Base-by-base conservation (phyloP, 148 eudicot species). In the Camellia granthamiana region DNA sequence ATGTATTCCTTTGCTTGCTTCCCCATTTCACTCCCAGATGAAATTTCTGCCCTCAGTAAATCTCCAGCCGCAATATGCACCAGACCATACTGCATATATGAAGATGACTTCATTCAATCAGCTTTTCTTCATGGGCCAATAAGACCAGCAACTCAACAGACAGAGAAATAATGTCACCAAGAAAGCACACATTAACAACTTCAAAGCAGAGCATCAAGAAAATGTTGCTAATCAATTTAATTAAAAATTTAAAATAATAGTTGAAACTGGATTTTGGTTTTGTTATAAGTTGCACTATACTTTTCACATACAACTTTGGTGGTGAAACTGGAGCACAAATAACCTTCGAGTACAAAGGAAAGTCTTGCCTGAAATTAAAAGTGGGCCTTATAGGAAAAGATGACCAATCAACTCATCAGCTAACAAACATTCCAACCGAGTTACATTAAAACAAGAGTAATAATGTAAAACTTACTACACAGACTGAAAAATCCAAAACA, bases 11-110 rank as follows among this genome's bases (percentile, higher is more conserved):
- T 92, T 49, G 99, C 98, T 43, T 60, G 86, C 85, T 80, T 88
- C 78, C 98, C 99, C 63, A 92, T 94, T 84, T 91, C 97, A 83
- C 94, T 94, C 77, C 94, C 94, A 71, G 91, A 86, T 71, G 98
- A 85, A 82, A 94, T 89, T 85, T 94, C 97, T 44, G 90, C 94
- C 85, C 98, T 88, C 69, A 94, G 85, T 67, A 97, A 89, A 88
- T 94, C 99, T 52, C 99, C 99, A 83, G 98, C 98, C 64, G 98
- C 93, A 86, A 97, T 87, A 86, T 97, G 99, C 84, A 97, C 99
- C 87, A 97, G 86, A 80, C 88, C 89, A 91, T 91, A 97, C 98
- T 97, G 94, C 98, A 97, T 79, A 84, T 82, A 85, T 21, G 81
- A 88, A 84, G 82, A 87, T 44, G 65, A 83, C 79, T 83, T 84